Evolutionary conservation across 768 basidiomycete genomes (phyloP).

Genomic region (Strobilomyces dryophilus): DNA sequence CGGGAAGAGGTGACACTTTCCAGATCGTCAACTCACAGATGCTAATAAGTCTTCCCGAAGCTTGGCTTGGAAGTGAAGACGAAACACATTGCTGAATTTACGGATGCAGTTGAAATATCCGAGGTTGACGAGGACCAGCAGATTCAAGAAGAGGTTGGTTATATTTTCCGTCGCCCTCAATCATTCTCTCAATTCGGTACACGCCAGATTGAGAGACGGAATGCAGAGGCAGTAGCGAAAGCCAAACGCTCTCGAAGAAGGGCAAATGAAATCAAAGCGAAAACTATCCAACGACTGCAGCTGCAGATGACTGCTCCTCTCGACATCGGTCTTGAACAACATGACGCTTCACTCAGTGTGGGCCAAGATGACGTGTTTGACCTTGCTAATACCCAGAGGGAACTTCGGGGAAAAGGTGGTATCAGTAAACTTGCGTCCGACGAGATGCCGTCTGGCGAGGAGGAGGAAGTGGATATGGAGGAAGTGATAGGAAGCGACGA

Average conservation of each 20-base stretch:
- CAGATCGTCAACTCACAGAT: not conserved
- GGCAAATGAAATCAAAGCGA: conserved; percentile 83
- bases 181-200: conserved; percentile 3
- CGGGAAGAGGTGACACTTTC: conserved; percentile 69
- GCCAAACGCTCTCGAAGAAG: conserved; percentile 77
- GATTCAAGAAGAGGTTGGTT: conserved; percentile 78
- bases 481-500: conserved; percentile 31
- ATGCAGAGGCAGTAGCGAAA: conserved; percentile 68
- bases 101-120: conserved; percentile 62
- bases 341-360: conserved; percentile 64
- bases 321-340: conserved; percentile 88
- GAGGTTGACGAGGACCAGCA: conserved; percentile 85
- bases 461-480: conserved; percentile 39
- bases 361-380: conserved; percentile 91
- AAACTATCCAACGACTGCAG: conserved; percentile 92
- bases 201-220: conserved; percentile 74
- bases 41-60: conserved; percentile 34
- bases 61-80: conserved; percentile 81
- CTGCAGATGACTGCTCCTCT: conserved; percentile 97
- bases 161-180: not conserved
- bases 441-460: conserved; percentile 43
- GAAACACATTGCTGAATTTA: conserved; percentile 68
- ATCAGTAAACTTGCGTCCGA: conserved; percentile 37
- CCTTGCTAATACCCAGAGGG: conserved; percentile 57
- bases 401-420: conserved; percentile 38